Base-by-base conservation (phyloP, 2,329 filamentous ascomycete species). In the Fusarium sp. region DNA sequence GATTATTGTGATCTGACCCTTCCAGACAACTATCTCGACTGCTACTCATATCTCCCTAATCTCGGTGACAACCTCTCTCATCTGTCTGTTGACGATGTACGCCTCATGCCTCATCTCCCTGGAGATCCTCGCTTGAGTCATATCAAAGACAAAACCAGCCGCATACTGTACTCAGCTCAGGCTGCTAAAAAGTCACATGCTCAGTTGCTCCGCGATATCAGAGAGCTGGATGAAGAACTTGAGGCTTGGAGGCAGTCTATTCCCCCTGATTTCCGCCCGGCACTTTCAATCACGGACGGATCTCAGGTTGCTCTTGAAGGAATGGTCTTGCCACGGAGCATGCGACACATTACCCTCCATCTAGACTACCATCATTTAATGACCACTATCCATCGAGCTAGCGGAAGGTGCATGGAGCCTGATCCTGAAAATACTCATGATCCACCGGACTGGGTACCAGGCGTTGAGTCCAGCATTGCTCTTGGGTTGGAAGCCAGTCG, bases 361-460 rank as follows among this genome's bases (percentile, higher is more conserved):
- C 74, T 89, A 7, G 85, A 88, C 49, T 89, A 89, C 52, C 83
- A 88, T 62, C 80, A 87, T 56, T 80, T 87, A 41, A 80, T 88
- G 74, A 83, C 83, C 2, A 82, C 83, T 9, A 88, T 89, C 20
- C 87, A 89, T 64, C 79, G 83, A 6, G 85, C 86, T 0, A 88
- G 84, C 31, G 83, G 84, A 6, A 77, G 86, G 4, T 88, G 85
- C 58, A 79, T 44, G 35, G 55, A 56, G 6, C 24, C 55, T 9
- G 47, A 44, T 7, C 44, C 23, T 3, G 59, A 48, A 2, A 20
- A 46, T 12, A 35, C 35, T 2, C 29, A 74, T 52, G 50, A 73
- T 3, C 73, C 55, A 65, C 63, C 61, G 3, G 68, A 82, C 41
- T 80, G 82, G 56, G 80, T 83, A 16, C 66, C 70, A 0, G 84